Evolutionary conservation across 768 basidiomycete genomes (phyloP), one percentile per base, ranked within the genome.

Genomic region (Tylopilus plumbeoviolaceoides): DNA sequence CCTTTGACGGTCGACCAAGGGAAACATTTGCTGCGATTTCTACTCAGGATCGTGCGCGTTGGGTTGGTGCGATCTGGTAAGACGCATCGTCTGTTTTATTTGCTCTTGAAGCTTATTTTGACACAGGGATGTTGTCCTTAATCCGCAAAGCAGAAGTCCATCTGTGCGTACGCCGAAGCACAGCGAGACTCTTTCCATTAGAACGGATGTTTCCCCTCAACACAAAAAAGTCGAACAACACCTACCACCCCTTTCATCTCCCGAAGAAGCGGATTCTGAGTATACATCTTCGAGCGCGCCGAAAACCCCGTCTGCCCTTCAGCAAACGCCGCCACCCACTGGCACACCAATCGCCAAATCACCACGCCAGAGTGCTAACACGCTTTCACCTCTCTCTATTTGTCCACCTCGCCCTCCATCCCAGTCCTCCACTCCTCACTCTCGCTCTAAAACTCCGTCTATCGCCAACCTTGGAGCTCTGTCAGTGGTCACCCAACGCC

Each of bases 21-120:
- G 83, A 87, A 62, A 79, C 74, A 50, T 87, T 90, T 63, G 87
- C 84, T 0, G 81, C 79, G 3, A 65, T 71, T 10, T 81, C 81
- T 20, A 77, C 81, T 25, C 75, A 78, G 53, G 85, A 86, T 51
- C 74, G 88, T 47, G 86, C 85, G 4, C 77, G 76, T 9, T 90
- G 88, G 88, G 77, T 90, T 46, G 85, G 83, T 59, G 79, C 83
- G 4, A 80, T 89, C 44, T 90, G 88, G 88, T 87, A 64, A 61
- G 75, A 31, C 44, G 20, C 50, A 48, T 48, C 10, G 10, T 8
- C 20, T 35, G 30, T 43, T 12, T 2, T 46, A 12, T 7, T 31
- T 23, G 25, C 21, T 35, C 21, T 4, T 1, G 15, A 42, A 48
- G 36, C 42, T 51, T 25, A 59, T 54, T 36, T 51, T 14, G 38